Evolutionary conservation across 176 grass and related monocot genomes (phyloP), one percentile per base, ranked within the genome.

Genomic region (Otatea glauca): DNA sequence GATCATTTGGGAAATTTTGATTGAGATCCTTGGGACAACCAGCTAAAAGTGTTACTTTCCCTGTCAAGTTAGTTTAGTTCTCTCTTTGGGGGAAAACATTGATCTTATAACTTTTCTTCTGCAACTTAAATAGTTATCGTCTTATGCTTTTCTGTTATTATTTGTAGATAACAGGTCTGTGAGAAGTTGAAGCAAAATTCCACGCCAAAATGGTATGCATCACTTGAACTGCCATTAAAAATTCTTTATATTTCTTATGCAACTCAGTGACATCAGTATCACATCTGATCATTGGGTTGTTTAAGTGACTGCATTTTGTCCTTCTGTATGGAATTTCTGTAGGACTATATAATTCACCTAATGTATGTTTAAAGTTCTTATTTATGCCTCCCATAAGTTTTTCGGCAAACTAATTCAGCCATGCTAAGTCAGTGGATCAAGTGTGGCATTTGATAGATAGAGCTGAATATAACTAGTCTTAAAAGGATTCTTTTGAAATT

Each of bases 121-220:
- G 50, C 67, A 20, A 14, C 59, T 68, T 51, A 43, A 74, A 60
- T 74, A 43, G 13, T 11, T 59, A 10, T n/a, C 12, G 37, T 74
- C 69, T 55, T 53, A 64, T 32, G 9, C 6, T 0, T 74, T 70
- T 25, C 3, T 25, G 32, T 45, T 71, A 4, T 70, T 64, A 14
- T 76, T 71, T 76, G 6, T 60, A 79, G 69, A 32, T 55, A 68
- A 42, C 81, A 70, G 70, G 43, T n/a, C 37, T 27, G 5, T 15
- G 60, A 75, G 53, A 75, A 70, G 42, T 64, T 64, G 11, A 80
- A 68, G 24, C 35, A 5, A 74, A 75, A 32, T 9, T 62, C 32
- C 24, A 35, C 21, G 21, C 4, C 20, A 87, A 84, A 63, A 91
- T 91, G 89, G 89, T 87, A 87, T 69, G 50, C 48, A 48, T 77